Evolutionary conservation across 768 basidiomycete species (phyloP).

Genomic region (Pisolithus orientalis): DNA sequence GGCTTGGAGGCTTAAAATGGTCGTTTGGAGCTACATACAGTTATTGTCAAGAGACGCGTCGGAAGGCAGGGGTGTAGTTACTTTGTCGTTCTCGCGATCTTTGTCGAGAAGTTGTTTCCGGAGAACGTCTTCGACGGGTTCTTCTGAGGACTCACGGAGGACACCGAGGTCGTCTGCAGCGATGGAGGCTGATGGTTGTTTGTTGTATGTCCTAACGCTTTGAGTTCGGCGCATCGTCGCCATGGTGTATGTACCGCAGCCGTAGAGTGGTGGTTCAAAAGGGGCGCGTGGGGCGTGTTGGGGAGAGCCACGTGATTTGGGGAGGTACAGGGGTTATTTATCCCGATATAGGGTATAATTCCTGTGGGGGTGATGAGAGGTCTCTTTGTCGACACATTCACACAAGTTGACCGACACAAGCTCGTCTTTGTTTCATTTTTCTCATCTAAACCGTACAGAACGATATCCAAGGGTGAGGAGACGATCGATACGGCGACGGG

Average conservation of each 20-base stretch:
- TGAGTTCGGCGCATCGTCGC: slow-evolving; percentile 55
- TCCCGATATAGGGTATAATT: not conserved
- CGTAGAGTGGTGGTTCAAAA: not conserved
- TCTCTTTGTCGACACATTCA: no score
- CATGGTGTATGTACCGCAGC: not conserved
- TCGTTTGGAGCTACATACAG: slow-evolving; percentile 48
- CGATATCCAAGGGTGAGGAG: no score
- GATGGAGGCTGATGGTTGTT: slow-evolving; percentile 40
- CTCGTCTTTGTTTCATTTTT: no score
- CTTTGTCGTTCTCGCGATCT: slow-evolving; percentile 67
- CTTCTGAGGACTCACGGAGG: slow-evolving; percentile 49
- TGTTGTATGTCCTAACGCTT: slow-evolving; percentile 48
- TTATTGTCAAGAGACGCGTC: not conserved
- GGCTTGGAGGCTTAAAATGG: slow-evolving; percentile 56
- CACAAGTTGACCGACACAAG: no score
- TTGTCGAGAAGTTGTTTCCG: slow-evolving; percentile 60
- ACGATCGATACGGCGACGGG: slow-evolving; percentile 16
- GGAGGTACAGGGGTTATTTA: not conserved
- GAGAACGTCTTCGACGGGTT: slow-evolving; percentile 54
- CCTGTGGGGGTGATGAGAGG: not conserved
- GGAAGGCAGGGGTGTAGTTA: slow-evolving; percentile 17
- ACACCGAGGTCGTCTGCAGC: slow-evolving; percentile 51
- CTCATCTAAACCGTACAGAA: no score
- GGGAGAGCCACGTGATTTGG: slow-evolving; percentile 2
- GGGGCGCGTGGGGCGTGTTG: not conserved